Conservation (phyloP, 2,329 filamentous ascomycete genomes). For the Fonsecaea monophora region DNA sequence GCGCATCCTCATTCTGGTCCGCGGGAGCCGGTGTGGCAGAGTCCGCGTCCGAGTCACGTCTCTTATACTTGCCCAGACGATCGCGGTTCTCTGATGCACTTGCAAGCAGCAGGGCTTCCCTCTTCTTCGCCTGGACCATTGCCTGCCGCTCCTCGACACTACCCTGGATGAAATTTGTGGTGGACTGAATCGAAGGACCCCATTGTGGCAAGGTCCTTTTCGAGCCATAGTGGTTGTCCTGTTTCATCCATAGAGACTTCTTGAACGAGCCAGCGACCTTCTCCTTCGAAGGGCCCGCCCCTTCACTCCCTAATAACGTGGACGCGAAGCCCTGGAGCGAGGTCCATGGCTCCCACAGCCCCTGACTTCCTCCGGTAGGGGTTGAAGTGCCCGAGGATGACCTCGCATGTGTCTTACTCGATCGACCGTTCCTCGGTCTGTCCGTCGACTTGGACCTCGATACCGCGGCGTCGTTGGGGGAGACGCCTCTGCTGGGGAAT, state of each 20-base stretch:
- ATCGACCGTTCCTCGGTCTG: constrained; percentile 21
- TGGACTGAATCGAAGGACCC: constrained; percentile 47
- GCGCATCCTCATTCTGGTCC: constrained; percentile 67
- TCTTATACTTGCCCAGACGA: constrained; percentile 51
- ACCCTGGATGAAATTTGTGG: constrained; percentile 39
- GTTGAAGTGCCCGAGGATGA: constrained; percentile 16
- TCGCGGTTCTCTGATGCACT: constrained; percentile 50
- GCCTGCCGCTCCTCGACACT: constrained; percentile 54
- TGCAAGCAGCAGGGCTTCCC: constrained; percentile 54
- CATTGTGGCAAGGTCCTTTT: constrained; percentile 42
- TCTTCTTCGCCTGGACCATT: constrained; percentile 56
- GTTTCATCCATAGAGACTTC: constrained; percentile 36
- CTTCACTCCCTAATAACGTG: constrained; percentile 54
- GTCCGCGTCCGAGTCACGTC: constrained; percentile 53
- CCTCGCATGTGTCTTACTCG: constrained; percentile 17
- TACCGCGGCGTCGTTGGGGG: constrained; percentile 45
- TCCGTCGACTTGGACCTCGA: constrained; percentile 33
- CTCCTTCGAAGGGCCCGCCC: constrained; percentile 41
- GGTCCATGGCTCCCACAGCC: constrained; percentile 56
- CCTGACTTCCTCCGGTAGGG: constrained; percentile 20
- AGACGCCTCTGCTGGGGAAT: constrained; percentile 50
- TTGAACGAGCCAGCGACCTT: constrained; percentile 36
- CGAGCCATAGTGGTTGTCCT: constrained; percentile 44
- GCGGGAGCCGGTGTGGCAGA: constrained; percentile 41
- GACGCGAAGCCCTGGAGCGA: constrained; percentile 58